Evolutionary conservation across 805 yeast species (phyloP), one percentile per base, ranked within the genome.

Genomic region (Tetrapisispora phaffii): DNA sequence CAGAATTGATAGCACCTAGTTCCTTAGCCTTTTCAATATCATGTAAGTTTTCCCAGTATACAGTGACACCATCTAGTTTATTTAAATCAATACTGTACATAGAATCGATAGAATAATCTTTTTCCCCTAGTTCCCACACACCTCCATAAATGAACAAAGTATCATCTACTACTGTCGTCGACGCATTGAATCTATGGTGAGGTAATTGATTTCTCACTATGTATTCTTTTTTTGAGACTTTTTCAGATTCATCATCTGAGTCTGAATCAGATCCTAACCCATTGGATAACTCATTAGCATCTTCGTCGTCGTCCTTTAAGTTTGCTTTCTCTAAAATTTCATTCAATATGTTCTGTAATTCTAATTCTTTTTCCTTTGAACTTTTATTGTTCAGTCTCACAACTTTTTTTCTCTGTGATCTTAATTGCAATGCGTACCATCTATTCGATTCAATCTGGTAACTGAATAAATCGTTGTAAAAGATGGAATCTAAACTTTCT

Each of bases 131-230:
- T 61, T 93, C 97, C 80, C 82, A 90, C 36, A 81, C 76, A 54
- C 97, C 98, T 21, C 97, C 96, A 59, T 75, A 88, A 9, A 93
- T 82, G 63, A 79, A 90, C 47, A 88, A 69, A 0, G 73, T 75
- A 59, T 90, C 97, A 54, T 84, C 95, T 33, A 83, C 78, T 1
- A 90, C 95, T 46, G 94, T 80, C 4, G 87, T 77, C 2, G 89
- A 68, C 3, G 96, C 80, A 59, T 90, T 90, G 68, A 88, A 90
- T 55, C 97, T 72, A 1, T 89, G 77, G 58, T 90, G 97, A 2
- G 97, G 97, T 44, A 86, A 64, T 52, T 75, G 77, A 47, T 70
- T 73, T 49, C 77, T 65, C 0, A 81, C 58, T 2, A 81, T 80
- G 52, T 78, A 78, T 50, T 75, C 80, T 24, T 65, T 67, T 17